These are phyloP conservation scores for Trametes maxima DNA, from an alignment of 768 basidiomycete species.

Conservation along the genomic window DNA sequence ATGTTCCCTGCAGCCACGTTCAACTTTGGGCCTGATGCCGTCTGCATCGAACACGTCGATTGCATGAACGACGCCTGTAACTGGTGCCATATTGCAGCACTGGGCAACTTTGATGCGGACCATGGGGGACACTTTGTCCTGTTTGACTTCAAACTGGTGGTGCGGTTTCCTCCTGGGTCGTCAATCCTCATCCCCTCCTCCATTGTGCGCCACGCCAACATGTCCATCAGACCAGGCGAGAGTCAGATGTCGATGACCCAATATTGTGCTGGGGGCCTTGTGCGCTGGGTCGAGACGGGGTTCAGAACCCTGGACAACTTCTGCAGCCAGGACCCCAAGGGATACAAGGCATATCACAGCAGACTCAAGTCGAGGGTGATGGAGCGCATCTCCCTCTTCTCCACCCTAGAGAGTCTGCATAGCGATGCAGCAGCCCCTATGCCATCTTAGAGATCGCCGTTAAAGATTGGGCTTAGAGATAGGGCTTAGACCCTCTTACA, in stretches of 20 bases:
- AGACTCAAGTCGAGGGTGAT: not conserved
- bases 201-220: slow-evolving; percentile 23
- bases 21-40: slow-evolving; percentile 22
- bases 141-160: slow-evolving; percentile 17
- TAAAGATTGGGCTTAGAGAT: too few relatives aligned
- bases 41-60: slow-evolving; percentile 16
- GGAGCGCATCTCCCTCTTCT: not conserved
- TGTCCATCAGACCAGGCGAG: slow-evolving; percentile 15
- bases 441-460: too few relatives aligned
- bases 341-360: not conserved
- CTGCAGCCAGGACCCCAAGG: not conserved
- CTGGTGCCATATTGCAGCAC: slow-evolving; percentile 21
- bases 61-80: slow-evolving; percentile 8
- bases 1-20: slow-evolving; percentile 19
- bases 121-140: slow-evolving; percentile 25
- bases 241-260: slow-evolving; percentile 12
- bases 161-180: slow-evolving; percentile 26
- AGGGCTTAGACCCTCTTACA: too few relatives aligned
- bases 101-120: slow-evolving; percentile 23
- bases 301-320: not conserved
- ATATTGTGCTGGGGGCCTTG: slow-evolving; percentile 14
- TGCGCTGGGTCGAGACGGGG: slow-evolving; percentile 12
- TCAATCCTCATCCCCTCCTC: slow-evolving; percentile 26
- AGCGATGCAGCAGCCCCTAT: too few relatives aligned
- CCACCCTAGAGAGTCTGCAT: not conserved